Conservation (phyloP, 176 grass and related monocot genomes). For the Zizania latifolia region DNA sequence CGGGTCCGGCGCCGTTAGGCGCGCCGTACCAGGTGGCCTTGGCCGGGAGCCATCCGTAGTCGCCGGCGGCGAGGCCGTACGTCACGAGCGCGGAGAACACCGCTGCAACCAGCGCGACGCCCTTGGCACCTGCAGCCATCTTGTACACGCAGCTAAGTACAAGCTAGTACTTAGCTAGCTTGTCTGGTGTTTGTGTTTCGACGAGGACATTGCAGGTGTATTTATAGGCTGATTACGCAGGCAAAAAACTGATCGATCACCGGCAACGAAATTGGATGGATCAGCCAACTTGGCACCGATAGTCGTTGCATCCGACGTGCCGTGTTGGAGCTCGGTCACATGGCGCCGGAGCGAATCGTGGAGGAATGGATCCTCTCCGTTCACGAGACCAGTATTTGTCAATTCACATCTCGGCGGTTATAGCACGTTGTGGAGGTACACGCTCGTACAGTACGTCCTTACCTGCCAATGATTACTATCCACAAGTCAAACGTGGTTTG, state of each 20-base stretch:
- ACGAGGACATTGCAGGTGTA: neutral
- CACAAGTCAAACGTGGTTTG: neutral
- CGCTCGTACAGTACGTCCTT: conserved; percentile 10
- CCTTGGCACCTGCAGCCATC: neutral
- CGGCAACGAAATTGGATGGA: neutral
- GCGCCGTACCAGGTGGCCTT: conserved; percentile 64
- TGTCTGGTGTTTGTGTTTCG: neutral
- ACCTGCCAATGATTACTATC: conserved; percentile 9
- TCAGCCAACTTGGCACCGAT: neutral
- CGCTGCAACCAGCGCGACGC: neutral
- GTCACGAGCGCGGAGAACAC: neutral
- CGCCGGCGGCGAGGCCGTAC: conserved; percentile 3
- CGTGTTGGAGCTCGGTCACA: too few relatives aligned
- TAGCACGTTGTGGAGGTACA: conserved; percentile 7
- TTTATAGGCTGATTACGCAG: neutral
- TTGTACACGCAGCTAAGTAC: neutral
- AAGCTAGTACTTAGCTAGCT: neutral
- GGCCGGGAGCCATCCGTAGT: conserved; percentile 12
- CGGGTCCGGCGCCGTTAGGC: conserved; percentile 47
- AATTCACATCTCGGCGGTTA: neutral
- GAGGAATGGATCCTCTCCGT: neutral
- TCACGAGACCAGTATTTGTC: neutral
- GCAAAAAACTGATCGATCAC: too few relatives aligned
- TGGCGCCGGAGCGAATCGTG: neutral
- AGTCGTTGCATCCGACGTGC: neutral